phyloP scores from a whole-genome alignment of 75 land plant species.

The Pinus taeda region DNA sequence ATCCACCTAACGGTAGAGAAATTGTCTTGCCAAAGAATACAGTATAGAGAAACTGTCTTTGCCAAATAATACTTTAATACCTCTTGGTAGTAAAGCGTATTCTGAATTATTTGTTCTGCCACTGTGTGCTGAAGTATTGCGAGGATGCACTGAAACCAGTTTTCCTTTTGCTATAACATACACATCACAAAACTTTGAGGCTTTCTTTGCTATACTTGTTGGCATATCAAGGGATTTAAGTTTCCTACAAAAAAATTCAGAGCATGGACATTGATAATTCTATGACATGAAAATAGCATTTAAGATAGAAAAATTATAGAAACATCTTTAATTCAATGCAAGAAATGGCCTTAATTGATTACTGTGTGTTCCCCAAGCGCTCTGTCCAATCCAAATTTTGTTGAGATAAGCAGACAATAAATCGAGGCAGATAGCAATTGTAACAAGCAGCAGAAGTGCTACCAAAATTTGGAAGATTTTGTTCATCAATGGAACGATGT shows the following conservation, averaged over 20 bases:
- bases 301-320: no score
- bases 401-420: not conserved
- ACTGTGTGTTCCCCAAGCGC: no score
- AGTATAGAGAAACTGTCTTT: not conserved
- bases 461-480: no score
- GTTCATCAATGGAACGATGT: no score
- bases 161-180: constrained; percentile 48
- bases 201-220: constrained; percentile 19
- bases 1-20: no score
- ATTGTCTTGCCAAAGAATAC: no score
- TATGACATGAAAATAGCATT: no score
- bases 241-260: constrained; percentile 18
- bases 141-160: constrained; percentile 10
- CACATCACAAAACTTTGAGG: constrained; percentile 45
- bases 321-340: no score
- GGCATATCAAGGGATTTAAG: constrained; percentile 38
- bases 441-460: not conserved
- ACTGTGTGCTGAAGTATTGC: not conserved
- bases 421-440: not conserved
- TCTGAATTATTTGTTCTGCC: not conserved
- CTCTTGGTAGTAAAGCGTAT: not conserved
- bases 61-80: not conserved
- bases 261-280: no score
- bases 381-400: not conserved
- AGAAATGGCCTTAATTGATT: no score